phyloP scores from a whole-genome alignment of 495 filamentous ascomycete genomes.

The Penicillium argentinense region DNA sequence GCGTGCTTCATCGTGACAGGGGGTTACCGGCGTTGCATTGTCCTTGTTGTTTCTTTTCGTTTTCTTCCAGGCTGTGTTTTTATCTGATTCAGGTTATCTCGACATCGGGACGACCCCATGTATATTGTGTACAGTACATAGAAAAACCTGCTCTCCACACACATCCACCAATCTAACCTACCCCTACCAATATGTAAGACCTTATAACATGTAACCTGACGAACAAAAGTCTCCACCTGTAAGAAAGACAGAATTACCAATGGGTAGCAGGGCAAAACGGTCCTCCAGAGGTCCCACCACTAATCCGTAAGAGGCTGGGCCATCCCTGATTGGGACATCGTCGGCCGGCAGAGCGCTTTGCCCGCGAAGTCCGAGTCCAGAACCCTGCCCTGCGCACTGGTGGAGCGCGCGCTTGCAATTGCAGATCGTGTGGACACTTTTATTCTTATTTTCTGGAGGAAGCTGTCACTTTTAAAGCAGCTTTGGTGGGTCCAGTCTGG shows the following conservation, averaged over 20 bases:
- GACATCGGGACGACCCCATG: slow-evolving; percentile 10
- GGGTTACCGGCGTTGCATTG: slow-evolving; percentile 31
- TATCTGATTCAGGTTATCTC: slow-evolving; percentile 7
- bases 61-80: slow-evolving; percentile 11
- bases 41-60: slow-evolving; percentile 12
- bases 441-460: slow-evolving; percentile 3
- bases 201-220: too few species aligned
- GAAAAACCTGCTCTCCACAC: slow-evolving; percentile 19
- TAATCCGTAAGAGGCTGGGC: slow-evolving; percentile 1
- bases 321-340: slow-evolving; percentile 4
- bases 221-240: background rate
- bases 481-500: slow-evolving; percentile 7
- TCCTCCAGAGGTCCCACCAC: slow-evolving; percentile 3
- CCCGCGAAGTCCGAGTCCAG: too few species aligned
- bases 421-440: slow-evolving; percentile 15
- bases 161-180: background rate
- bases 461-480: background rate
- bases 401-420: slow-evolving; percentile 9
- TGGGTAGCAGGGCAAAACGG: slow-evolving; percentile 5
- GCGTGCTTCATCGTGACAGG: slow-evolving; percentile 27
- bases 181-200: too few species aligned
- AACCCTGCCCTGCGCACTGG: slow-evolving; percentile 5
- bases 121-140: slow-evolving; percentile 40
- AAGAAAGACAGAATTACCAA: background rate
- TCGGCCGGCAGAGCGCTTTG: slow-evolving; percentile 24